These are phyloP conservation scores for Chloromonas sp. DNA, from an alignment of 163 green algal species.

Conservation along the genomic window DNA sequence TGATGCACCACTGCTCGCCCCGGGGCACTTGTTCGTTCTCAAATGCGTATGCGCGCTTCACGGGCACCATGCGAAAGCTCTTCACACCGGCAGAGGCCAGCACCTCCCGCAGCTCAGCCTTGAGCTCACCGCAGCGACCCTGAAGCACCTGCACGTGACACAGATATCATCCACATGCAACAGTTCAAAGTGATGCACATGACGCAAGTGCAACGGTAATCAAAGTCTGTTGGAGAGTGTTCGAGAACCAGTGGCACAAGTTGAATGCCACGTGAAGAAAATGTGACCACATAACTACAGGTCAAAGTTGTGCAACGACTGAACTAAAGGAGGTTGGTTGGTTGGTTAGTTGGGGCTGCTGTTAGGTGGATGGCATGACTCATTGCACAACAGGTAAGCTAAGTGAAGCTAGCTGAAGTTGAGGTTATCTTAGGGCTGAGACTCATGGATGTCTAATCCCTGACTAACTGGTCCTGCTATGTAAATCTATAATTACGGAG, in stretches of 20 bases:
- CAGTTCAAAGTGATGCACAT: not conserved
- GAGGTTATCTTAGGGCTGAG: too few relatives aligned
- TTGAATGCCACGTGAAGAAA: too few relatives aligned
- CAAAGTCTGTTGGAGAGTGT: not conserved
- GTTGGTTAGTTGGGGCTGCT: too few relatives aligned
- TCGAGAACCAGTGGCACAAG: not conserved
- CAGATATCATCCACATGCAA: not conserved
- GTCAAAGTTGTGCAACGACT: too few relatives aligned
- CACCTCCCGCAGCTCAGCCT: constrained; percentile 66
- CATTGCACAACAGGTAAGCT: too few relatives aligned
- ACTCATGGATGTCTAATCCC: too few relatives aligned
- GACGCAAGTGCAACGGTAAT: not conserved
- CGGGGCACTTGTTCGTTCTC: constrained; percentile 66
- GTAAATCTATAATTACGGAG: too few relatives aligned
- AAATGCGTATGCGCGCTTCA: constrained; percentile 89
- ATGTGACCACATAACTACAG: too few relatives aligned
- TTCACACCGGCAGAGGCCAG: constrained; percentile 57
- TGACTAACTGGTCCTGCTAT: too few relatives aligned
- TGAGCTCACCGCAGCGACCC: constrained; percentile 49
- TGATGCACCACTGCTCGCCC: constrained; percentile 88
- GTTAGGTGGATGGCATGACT: too few relatives aligned
- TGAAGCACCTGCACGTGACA: constrained; percentile 20
- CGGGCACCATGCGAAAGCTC: constrained; percentile 63
- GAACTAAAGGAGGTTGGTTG: too few relatives aligned
- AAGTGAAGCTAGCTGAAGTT: too few relatives aligned